Percentiles rank a stretch among this genome's conserved stretches.
These are phyloP conservation scores for Dioscorea dumetorum DNA, from an alignment of 106 monocot species.

Conservation along the genomic window DNA sequence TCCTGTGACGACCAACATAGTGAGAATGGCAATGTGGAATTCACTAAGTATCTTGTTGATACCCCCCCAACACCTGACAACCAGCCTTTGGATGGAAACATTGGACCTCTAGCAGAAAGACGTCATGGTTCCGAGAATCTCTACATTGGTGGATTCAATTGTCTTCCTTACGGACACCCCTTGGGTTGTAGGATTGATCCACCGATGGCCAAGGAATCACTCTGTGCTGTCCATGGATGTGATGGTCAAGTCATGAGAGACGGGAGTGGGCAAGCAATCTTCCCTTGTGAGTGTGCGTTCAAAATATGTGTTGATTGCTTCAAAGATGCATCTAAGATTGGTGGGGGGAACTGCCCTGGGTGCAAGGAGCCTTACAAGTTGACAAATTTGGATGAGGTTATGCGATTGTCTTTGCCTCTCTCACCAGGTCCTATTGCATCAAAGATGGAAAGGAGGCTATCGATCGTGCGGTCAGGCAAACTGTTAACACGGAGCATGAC, in stretches of 20 bases:
- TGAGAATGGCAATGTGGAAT: too few relatives aligned
- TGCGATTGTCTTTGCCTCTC: slow-evolving; percentile 24
- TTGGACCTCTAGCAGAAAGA: too few relatives aligned
- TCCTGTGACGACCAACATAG: too few relatives aligned
- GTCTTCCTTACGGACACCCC: slow-evolving; percentile 52
- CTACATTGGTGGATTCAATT: slow-evolving; percentile 72
- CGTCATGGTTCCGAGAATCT: not conserved
- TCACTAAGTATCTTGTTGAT: slow-evolving; percentile 10
- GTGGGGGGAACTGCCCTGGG: slow-evolving; percentile 45
- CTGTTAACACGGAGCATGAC: slow-evolving; percentile 17
- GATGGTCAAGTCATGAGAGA: slow-evolving; percentile 68
- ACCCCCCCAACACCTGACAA: slow-evolving; percentile 74
- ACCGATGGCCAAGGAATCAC: slow-evolving; percentile 26
- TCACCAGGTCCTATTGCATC: not conserved
- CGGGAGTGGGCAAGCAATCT: slow-evolving; percentile 53
- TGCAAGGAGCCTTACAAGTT: slow-evolving; percentile 62
- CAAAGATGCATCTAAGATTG: slow-evolving; percentile 43
- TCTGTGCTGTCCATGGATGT: slow-evolving; percentile 52
- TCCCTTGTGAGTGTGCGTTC: slow-evolving; percentile 78
- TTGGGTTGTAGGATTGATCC: slow-evolving; percentile 8
- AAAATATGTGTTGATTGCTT: slow-evolving; percentile 82
- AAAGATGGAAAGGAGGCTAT: slow-evolving; percentile 39
- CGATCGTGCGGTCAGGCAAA: slow-evolving; percentile 41
- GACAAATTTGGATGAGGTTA: slow-evolving; percentile 10
- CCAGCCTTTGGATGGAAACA: slow-evolving; percentile 28